Conservation (phyloP, 352 stramenopile genomes). For the Pythium diclinum region DNA sequence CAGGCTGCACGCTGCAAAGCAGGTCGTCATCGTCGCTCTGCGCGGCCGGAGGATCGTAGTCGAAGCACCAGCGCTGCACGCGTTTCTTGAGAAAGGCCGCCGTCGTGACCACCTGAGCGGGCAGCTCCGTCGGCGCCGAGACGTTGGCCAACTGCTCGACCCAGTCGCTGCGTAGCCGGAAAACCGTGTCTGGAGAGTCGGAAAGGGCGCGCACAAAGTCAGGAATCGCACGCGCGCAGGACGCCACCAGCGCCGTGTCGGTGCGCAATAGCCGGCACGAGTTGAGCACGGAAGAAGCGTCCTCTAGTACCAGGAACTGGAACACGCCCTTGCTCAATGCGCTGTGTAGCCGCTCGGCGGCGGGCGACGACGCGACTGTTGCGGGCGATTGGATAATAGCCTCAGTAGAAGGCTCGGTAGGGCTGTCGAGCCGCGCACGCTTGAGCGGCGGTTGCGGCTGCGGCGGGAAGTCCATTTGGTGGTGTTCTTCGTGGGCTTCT, state of each 20-base stretch:
- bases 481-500: slow-evolving; percentile 5
- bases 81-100: slow-evolving; percentile 25
- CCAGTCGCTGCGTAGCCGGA: slow-evolving; percentile 8
- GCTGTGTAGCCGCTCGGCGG: slow-evolving; percentile 10
- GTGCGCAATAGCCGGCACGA: slow-evolving; percentile 16
- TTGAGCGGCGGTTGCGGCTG: slow-evolving; percentile 5
- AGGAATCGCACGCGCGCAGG: slow-evolving; percentile 7
- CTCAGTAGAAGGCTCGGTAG: neutral
- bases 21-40: slow-evolving; percentile 14
- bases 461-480: neutral
- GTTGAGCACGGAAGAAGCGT: slow-evolving; percentile 12
- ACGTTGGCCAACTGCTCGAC: neutral
- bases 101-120: slow-evolving; percentile 13
- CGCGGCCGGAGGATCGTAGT: slow-evolving; percentile 9
- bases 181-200: slow-evolving; percentile 1
- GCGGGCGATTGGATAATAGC: neutral
- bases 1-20: slow-evolving; percentile 18
- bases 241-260: neutral
- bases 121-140: neutral
- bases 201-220: slow-evolving; percentile 12
- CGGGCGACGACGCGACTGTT: neutral
- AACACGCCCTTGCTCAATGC: slow-evolving; percentile 18
- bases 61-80: slow-evolving; percentile 28
- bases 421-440: slow-evolving; percentile 9
- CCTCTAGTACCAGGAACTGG: slow-evolving; percentile 15